These are phyloP conservation scores for Daphne laureola DNA, from an alignment of 441 rosid genomes.

Conservation along the genomic window DNA sequence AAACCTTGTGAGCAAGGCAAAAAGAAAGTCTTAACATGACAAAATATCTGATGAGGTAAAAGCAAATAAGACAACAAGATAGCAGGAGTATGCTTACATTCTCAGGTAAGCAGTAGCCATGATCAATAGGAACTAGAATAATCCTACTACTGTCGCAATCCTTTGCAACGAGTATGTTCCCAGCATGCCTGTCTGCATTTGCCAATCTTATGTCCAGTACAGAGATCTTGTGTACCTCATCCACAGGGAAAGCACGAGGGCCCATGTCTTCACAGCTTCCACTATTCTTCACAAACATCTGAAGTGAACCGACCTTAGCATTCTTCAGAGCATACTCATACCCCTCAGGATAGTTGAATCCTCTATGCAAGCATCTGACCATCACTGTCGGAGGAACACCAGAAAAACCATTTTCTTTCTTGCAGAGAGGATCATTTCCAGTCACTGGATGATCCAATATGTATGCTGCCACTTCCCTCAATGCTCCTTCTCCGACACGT, in stretches of 20 bases:
- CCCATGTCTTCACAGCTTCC: constrained; percentile 84
- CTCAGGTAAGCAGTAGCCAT: constrained; percentile 76
- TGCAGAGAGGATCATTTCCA: constrained; percentile 26
- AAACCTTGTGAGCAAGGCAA: too few species aligned
- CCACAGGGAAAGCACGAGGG: constrained; percentile 45
- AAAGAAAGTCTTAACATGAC: too few species aligned
- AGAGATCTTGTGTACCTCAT: constrained; percentile 69
- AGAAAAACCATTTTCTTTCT: constrained; percentile 43
- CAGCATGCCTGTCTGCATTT: constrained; percentile 73
- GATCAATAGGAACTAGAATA: constrained; percentile 65
- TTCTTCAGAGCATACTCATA: constrained; percentile 29
- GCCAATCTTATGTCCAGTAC: constrained; percentile 75
- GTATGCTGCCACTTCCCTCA: constrained; percentile 73
- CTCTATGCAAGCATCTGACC: constrained; percentile 66
- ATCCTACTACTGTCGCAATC: constrained; percentile 33
- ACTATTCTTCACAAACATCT: constrained; percentile 50
- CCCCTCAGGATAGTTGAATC: constrained; percentile 53
- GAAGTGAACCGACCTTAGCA: constrained; percentile 68
- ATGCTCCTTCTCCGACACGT: constrained; percentile 62
- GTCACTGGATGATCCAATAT: constrained; percentile 52
- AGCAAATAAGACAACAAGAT: constrained; percentile 6
- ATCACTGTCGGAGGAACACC: constrained; percentile 73
- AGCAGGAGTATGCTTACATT: constrained; percentile 30
- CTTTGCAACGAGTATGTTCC: constrained; percentile 58
- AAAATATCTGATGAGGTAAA: background rate